Percentiles rank a stretch among this genome's conserved stretches.
phyloP scores from a whole-genome alignment of 768 basidiomycete genomes.

The Boletus rubescentipes region DNA sequence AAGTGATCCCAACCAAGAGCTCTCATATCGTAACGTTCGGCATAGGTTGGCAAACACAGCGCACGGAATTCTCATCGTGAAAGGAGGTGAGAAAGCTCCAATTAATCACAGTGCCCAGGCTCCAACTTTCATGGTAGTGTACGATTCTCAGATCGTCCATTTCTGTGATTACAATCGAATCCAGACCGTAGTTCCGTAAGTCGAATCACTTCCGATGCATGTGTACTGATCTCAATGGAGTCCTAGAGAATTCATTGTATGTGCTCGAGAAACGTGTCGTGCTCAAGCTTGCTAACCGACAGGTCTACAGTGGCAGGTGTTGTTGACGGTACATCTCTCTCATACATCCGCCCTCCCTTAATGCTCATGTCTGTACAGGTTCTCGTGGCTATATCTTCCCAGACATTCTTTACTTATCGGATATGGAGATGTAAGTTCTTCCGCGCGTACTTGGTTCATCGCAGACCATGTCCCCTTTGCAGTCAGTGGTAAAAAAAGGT shows the following conservation, averaged over 20 bases:
- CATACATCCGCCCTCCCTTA: too few species aligned
- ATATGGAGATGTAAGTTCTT: slow-evolving; percentile 11
- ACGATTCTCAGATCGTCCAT: background rate
- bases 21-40: background rate
- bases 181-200: background rate
- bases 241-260: slow-evolving; percentile 6
- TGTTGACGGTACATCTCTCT: slow-evolving; percentile 1
- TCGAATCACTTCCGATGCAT: background rate
- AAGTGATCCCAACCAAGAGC: background rate
- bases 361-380: background rate
- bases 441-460: too few species aligned
- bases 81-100: background rate
- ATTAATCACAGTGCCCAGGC: background rate
- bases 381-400: slow-evolving; percentile 4
- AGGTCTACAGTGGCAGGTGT: background rate
- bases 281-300: background rate
- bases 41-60: background rate
- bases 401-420: slow-evolving; percentile 9
- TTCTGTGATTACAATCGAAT: background rate
- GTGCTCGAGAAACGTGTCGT: background rate
- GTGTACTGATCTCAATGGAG: background rate
- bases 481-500: slow-evolving; percentile 3
- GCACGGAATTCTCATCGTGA: background rate
- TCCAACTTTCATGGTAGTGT: background rate
- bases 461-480: background rate